Percentiles rank a stretch among this genome's conserved stretches.
Conservation (phyloP, 2,329 filamentous ascomycete genomes). For the Fusarium illudens region DNA sequence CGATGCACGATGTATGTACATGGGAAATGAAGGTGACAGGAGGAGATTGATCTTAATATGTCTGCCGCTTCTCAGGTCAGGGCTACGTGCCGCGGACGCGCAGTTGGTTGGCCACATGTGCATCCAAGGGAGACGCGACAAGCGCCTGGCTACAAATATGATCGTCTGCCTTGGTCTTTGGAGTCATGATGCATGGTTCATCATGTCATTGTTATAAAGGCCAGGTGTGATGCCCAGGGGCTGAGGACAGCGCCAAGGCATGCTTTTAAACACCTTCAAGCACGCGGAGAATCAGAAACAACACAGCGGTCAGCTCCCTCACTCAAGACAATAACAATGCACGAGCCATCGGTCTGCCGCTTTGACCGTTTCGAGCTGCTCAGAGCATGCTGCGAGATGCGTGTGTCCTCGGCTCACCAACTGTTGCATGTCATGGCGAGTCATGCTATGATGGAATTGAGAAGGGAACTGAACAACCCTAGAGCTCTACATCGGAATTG, state of each 20-base stretch:
- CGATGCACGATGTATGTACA: neutral
- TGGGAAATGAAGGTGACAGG: neutral
- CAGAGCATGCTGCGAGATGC: neutral
- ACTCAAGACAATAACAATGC: neutral
- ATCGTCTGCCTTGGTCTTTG: neutral
- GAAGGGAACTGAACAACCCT: neutral
- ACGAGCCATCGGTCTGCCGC: neutral
- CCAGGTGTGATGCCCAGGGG: neutral
- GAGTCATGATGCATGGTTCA: neutral
- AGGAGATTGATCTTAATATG: neutral
- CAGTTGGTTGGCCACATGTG: neutral
- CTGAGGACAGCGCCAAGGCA: neutral
- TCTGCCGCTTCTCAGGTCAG: neutral
- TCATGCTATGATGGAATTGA: neutral
- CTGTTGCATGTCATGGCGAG: neutral
- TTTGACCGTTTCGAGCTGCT: neutral
- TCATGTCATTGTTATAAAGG: neutral
- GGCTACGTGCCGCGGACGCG: neutral
- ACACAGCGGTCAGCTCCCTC: neutral
- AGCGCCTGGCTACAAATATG: constrained; percentile 3
- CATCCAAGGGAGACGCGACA: neutral
- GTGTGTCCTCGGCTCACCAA: neutral
- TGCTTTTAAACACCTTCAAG: neutral
- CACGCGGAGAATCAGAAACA: neutral
- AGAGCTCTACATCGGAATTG: neutral